Evolutionary conservation across 176 grass and related monocot genomes (phyloP).

Genomic region (Tillandsia fasciculata): DNA sequence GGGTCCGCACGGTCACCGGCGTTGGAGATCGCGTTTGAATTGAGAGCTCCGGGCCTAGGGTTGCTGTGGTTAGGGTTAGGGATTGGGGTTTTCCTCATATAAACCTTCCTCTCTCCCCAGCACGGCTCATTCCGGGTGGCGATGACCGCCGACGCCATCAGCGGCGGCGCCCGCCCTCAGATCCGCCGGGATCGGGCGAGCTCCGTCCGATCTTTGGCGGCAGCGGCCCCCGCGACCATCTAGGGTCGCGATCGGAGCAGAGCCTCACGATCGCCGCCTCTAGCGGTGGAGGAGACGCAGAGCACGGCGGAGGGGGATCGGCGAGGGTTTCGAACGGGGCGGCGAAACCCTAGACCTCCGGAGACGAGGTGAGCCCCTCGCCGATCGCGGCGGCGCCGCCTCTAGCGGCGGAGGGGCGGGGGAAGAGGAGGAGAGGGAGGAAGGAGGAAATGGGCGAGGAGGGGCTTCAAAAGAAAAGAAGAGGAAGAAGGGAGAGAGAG

Average conservation of each 20-base stretch:
- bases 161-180: conserved; percentile 10
- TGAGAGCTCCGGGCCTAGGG: neutral
- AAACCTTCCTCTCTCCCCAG: conserved; percentile 38
- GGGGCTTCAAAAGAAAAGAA: neutral
- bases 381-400: neutral
- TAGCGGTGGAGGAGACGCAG: neutral
- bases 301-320: neutral
- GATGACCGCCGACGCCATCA: conserved; percentile 71
- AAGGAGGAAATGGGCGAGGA: neutral
- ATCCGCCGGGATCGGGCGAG: conserved; percentile 8
- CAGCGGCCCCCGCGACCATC: conserved; percentile 1
- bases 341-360: neutral
- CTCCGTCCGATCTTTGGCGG: conserved; percentile 2
- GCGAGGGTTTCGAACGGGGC: neutral
- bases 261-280: too few species aligned
- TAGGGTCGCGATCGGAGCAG: too few species aligned
- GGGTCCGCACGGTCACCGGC: conserved; percentile 16
- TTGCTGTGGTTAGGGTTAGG: conserved; percentile 32
- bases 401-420: neutral
- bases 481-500: neutral
- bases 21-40: conserved; percentile 2
- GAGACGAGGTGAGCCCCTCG: too few species aligned
- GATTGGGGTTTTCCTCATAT: conserved; percentile 26
- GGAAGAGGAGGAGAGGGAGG: conserved; percentile 1
- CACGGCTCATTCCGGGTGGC: conserved; percentile 41